Percentiles rank a stretch among this genome's conserved stretches.
Evolutionary conservation across 331 rosid genomes (phyloP).

Genomic region (Pyrus hybrid): DNA sequence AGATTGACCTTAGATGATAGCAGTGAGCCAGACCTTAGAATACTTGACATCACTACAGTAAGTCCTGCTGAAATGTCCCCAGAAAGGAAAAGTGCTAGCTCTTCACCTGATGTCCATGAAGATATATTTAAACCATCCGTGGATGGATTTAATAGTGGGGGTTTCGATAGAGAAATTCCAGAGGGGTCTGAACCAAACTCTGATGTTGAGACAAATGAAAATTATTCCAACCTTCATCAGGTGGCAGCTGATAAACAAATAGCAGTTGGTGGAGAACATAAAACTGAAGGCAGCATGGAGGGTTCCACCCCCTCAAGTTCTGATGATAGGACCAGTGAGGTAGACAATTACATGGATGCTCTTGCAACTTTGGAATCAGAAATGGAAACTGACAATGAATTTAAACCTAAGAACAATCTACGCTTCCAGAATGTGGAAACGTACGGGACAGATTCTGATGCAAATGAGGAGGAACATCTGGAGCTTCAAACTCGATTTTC

Average conservation of each 20-base stretch:
- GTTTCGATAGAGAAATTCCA: constrained; percentile 23
- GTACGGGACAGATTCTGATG: constrained; percentile 35
- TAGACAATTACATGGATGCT: constrained; percentile 81
- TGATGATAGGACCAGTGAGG: constrained; percentile 67
- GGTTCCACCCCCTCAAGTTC: constrained; percentile 34
- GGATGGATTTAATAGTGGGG: constrained; percentile 18
- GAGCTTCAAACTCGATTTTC: constrained; percentile 40
- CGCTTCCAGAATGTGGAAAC: constrained; percentile 25
- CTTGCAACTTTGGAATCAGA: constrained; percentile 71
- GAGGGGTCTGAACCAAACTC: constrained; percentile 33
- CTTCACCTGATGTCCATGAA: constrained; percentile 45
- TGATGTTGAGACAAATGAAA: constrained; percentile 29
- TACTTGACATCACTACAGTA: constrained; percentile 61
- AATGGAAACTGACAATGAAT: constrained; percentile 53
- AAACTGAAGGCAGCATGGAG: constrained; percentile 33
- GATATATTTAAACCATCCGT: constrained; percentile 25
- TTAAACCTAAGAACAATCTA: constrained; percentile 27
- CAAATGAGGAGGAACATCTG: constrained; percentile 26
- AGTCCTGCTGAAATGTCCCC: constrained; percentile 45
- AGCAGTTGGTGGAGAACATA: constrained; percentile 35
- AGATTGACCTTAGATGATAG: constrained; percentile 32
- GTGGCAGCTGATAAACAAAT: constrained; percentile 28
- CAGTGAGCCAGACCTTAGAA: constrained; percentile 51
- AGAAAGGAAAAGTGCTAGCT: constrained; percentile 34
- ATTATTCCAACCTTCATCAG: constrained; percentile 27